Conservation (phyloP, 257 asterid genomes). For the Avicennia marina region DNA sequence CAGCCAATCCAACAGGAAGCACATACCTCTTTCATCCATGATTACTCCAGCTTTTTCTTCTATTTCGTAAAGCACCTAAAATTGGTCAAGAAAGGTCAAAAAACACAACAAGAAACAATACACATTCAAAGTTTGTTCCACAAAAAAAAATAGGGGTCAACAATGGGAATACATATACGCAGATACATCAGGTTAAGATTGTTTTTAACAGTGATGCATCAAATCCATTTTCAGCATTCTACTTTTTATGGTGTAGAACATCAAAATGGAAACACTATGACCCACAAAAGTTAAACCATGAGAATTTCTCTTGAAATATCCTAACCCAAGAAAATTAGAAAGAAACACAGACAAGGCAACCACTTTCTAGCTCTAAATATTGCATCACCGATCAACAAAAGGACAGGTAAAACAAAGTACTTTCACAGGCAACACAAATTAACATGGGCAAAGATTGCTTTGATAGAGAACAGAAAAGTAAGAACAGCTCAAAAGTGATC, state of each 20-base stretch:
- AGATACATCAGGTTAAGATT: no score
- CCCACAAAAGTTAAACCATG: not conserved
- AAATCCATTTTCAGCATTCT: no score
- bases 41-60: constrained; percentile 79
- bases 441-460: not conserved
- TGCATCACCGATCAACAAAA: no score
- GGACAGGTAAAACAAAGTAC: no score
- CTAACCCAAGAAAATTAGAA: no score
- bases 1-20: constrained; percentile 1
- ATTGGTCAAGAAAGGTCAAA: constrained; percentile 3
- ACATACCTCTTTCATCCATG: constrained; percentile 88
- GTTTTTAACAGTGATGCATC: no score
- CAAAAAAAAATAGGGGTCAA: no score
- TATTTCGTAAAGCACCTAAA: constrained; percentile 76
- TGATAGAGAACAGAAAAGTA: no score
- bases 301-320: not conserved
- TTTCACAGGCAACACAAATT: no score
- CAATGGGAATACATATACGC: no score
- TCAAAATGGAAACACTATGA: not conserved
- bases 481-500: not conserved
- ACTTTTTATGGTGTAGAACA: not conserved
- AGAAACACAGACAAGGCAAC: not conserved
- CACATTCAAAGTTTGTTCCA: no score
- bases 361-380: not conserved
- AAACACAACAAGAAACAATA: not conserved